Evolutionary conservation across 2,329 filamentous ascomycete species (phyloP), one percentile per base, ranked within the genome.

Genomic region (Fusarium sterilihyphosum): DNA sequence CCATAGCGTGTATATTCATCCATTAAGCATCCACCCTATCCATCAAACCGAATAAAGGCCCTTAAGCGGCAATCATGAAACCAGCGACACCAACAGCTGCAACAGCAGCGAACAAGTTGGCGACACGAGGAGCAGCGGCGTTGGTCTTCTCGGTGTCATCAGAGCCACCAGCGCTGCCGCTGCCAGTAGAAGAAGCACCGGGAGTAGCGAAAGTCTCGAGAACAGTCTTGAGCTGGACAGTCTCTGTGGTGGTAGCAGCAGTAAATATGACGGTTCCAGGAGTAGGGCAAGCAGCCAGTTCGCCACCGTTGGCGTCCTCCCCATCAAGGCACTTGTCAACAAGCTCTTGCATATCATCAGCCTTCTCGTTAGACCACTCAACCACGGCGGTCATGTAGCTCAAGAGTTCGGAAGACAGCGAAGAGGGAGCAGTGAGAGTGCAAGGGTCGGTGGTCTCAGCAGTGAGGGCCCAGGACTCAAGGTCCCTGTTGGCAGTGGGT

Each of bases 201-300:
- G 50, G 47, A 2, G 54, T 59, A 6, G 56, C 33, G 1, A 43
- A 71, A 7, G 37, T 49, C 20, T 62, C 47, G 1, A 73, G 22
- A 18, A 65, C 50, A 35, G 71, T 57, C 17, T 68, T 17, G 14
- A 74, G 24, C 20, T 44, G 35, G 12, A 71, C 59, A 40, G 67
- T 72, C 58, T 68, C 16, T 6, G 71, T 74, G 20, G 44, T 44
- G 56, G 52, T 74, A 20, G 46, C 63, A 37, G 59, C 53, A 18
- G 71, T 74, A 58, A 74, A 74, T 31, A 60, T 10, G 24, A 74
- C 8, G 2, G 29, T 67, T 20, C 70, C 71, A 18, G 35, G 29
- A 5, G 50, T 67, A 37, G 71, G n/a, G 26, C 70, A 73, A 18
- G 8, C 41, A 20, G 26, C 44, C 2, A 67, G 6, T 5, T 29